Evolutionary conservation across 306 rosid species (phyloP), one percentile per base, ranked within the genome.

Genomic region (Gastrolobium villosum): DNA sequence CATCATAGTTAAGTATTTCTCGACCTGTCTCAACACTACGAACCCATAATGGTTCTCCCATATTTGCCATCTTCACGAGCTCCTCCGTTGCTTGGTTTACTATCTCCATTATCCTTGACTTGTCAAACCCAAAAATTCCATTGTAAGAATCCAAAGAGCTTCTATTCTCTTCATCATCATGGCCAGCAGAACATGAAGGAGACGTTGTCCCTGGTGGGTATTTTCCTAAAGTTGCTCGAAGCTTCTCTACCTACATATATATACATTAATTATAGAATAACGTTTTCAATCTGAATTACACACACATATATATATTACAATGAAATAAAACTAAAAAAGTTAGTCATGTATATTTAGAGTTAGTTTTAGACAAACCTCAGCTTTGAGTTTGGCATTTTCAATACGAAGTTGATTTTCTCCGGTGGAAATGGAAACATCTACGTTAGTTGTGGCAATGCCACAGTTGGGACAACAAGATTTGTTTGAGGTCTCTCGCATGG

Each of bases 11-110:
- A 0, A 91, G 90, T 50, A 89, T 85, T 48, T 91, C 86, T 2
- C 96, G 84, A 13, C 91, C 90, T 1, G 89, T 91, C 81, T 91
- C 96, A 50, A 89, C 84, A 28, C 96, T 91, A 2, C 86, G 89
- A 37, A 89, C 65, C 96, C 96, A 91, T 8, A 91, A 81, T 3
- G 93, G 93, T 34, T 89, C 93, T 5, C 75, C 76, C 4, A 78
- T 78, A 2, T 80, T 76, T n/a, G 96, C 93, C 93, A 89, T 91
- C 76, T 77, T 89, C 32, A 61, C 31, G 43, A 91, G 93, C 88
- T 91, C 96, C 26, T 91, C 89, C 69, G 78, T 75, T 36, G 93
- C 91, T 66, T 85, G 83, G 50, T 87, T 79, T 39, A 87, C 90
- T 34, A 80, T 64, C 81, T 91, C 93, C 89, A 80, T 85, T n/a